Conservation (phyloP, 345 rosid species). For the Populus nigra region DNA sequence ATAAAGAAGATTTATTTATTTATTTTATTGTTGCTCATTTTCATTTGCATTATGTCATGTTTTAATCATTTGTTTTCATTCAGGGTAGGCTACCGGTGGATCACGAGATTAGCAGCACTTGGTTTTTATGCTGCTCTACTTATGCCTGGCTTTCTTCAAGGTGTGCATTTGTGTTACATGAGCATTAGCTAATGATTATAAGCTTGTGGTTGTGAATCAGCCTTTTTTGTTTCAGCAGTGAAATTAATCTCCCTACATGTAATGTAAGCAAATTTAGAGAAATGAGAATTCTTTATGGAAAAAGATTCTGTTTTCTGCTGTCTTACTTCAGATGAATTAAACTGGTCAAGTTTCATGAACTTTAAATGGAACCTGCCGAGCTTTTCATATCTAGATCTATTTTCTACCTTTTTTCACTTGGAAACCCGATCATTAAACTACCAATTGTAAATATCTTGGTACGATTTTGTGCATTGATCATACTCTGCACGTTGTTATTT, state of each 20-base stretch:
- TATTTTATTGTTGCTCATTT: not conserved
- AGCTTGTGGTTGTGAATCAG: not conserved
- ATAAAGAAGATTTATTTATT: not conserved
- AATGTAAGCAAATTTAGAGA: not conserved
- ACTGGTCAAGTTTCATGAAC: not conserved
- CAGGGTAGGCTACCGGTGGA: slow-evolving; percentile 40
- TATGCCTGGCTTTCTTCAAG: slow-evolving; percentile 38
- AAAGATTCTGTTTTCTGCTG: not conserved
- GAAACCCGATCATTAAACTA: not conserved
- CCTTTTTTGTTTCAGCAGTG: not conserved
- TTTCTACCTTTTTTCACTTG: not conserved
- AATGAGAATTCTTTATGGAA: not conserved
- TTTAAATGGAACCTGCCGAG: not conserved
- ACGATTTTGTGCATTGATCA: not conserved
- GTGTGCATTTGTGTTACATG: slow-evolving; percentile 12
- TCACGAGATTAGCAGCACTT: slow-evolving; percentile 33
- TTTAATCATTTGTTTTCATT: slow-evolving; percentile 24
- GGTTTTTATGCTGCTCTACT: slow-evolving; percentile 28
- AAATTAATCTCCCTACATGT: not conserved
- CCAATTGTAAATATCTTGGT: not conserved
- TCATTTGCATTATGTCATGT: slow-evolving; percentile 7
- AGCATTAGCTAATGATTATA: not conserved
- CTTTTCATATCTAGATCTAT: not conserved
- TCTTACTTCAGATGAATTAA: not conserved
- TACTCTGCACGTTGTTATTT: not conserved